Evolutionary conservation across 2,329 filamentous ascomycete species (phyloP), one percentile per base, ranked within the genome.

Genomic region (Beauveria medogensis): DNA sequence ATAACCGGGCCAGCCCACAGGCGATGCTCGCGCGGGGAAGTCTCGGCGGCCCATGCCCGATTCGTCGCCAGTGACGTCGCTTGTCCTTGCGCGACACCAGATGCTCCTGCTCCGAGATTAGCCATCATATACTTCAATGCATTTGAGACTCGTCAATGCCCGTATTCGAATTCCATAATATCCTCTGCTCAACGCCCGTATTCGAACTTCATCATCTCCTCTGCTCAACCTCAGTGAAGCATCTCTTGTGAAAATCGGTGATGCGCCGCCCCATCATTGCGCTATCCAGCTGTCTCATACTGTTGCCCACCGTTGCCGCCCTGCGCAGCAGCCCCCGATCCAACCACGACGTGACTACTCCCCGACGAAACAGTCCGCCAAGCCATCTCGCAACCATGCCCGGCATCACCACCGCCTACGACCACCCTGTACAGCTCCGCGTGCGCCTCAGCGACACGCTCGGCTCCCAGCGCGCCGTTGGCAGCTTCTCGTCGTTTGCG

Each of bases 381-480:
- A 34, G 56, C 22, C 46, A 30, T 24, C 37, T 34, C 34, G 10
- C 44, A 64, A 26, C 60, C 64, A 59, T 64, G 58, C 41, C 50
- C 50, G 56, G 18, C 65, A 46, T 59, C 53, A 62, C 59, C 60
- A 54, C 61, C 53, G 63, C 58, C 60, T 52, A 59, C 41, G 55
- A 47, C 6, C 69, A 69, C 52, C 65, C 70, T 40, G 64, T 71
- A 60, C 76, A 69, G 69, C 78, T 78, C 54, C 73, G 76, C 34
- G 82, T 93, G 37, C 84, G 91, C 63, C 84, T 97, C 60, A 89
- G 88, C 47, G 93, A 97, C 73, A 87, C 96, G 40, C 86, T 97
- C 65, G 88, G 89, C 44, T 87, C 87, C 65, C 86, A 91, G 60
- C 86, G 89, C 67, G 83, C 80, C 63, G 89, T 96, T 70, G 92